phyloP scores from a whole-genome alignment of 345 rosid genomes.

The Brassica rapa region DNA sequence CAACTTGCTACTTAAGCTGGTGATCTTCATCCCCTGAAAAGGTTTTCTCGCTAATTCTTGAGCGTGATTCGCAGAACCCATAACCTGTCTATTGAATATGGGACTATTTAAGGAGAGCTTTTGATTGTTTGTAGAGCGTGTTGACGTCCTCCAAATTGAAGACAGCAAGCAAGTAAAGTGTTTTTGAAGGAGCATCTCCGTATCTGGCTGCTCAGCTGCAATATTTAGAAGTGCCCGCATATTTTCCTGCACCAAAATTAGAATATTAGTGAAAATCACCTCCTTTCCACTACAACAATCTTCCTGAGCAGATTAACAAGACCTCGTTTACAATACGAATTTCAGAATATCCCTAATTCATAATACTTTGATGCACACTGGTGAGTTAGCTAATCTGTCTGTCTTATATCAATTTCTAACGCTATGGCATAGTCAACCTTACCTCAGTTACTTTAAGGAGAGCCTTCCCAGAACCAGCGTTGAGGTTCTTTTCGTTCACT shows the following conservation, averaged over 20 bases:
- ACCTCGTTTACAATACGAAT: not conserved
- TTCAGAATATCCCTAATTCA: conserved; percentile 1
- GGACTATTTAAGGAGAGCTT: conserved; percentile 53
- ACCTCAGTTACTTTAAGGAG: conserved; percentile 98
- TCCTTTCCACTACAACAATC: not conserved
- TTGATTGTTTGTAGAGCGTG: conserved; percentile 36
- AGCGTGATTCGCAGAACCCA: conserved; percentile 46
- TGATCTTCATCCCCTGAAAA: conserved; percentile 53
- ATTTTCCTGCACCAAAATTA: conserved; percentile 68
- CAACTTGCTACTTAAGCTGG: conserved; percentile 57
- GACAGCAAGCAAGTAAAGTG: conserved; percentile 89
- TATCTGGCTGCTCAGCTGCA: conserved; percentile 76
- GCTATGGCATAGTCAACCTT: conserved; percentile 35
- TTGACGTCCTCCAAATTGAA: conserved; percentile 67
- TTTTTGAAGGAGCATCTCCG: conserved; percentile 85
- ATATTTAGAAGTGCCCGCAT: conserved; percentile 66
- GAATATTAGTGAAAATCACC: conserved; percentile 31
- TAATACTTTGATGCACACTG: conserved; percentile 6
- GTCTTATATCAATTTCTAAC: not conserved
- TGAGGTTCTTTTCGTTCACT: conserved; percentile 62
- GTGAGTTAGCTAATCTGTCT: conserved; percentile 5
- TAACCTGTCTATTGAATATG: conserved; percentile 49
- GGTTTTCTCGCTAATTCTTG: conserved; percentile 47
- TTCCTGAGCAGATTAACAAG: conserved; percentile 17
- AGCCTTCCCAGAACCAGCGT: conserved; percentile 79